phyloP scores from a whole-genome alignment of 75 land plant genomes.

The Sequoia sempervirens region DNA sequence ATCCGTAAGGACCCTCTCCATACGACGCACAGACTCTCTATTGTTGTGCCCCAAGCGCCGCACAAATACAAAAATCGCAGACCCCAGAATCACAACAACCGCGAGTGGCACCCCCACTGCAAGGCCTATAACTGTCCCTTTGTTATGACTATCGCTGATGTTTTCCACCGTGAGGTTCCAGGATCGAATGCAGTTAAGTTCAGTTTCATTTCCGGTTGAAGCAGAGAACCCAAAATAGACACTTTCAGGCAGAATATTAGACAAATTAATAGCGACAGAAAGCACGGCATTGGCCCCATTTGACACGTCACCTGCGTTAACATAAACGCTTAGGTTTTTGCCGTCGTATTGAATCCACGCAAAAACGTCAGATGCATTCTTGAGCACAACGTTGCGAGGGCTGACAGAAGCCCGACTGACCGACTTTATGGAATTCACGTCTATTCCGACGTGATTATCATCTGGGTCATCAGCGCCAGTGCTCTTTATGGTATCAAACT shows the following conservation, averaged over 20 bases:
- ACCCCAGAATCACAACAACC: background rate
- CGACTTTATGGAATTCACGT: slow-evolving; percentile 31
- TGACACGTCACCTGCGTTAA: background rate
- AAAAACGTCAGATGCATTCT: slow-evolving; percentile 1
- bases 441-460: slow-evolving; percentile 47
- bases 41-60: background rate
- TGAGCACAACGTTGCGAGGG: slow-evolving; percentile 12
- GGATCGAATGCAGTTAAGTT: slow-evolving; percentile 33
- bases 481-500: slow-evolving; percentile 54
- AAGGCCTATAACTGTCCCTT: slow-evolving; percentile 1
- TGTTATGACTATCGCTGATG: background rate
- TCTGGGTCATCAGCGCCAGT: slow-evolving; percentile 24
- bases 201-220: slow-evolving; percentile 29
- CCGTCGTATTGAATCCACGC: slow-evolving; percentile 32
- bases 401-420: slow-evolving; percentile 14
- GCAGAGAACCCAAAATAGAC: slow-evolving; percentile 57
- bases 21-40: background rate
- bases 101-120: background rate
- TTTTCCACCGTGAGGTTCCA: slow-evolving; percentile 30
- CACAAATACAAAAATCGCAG: background rate
- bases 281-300: slow-evolving; percentile 6
- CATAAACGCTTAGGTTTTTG: slow-evolving; percentile 17
- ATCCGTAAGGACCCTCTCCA: slow-evolving; percentile 6
- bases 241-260: slow-evolving; percentile 20
- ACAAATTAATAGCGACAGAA: slow-evolving; percentile 22